Percentiles rank a stretch among this genome's conserved stretches.
Evolutionary conservation across 345 rosid genomes (phyloP).

Genomic region (Eucalyptus regnans): DNA sequence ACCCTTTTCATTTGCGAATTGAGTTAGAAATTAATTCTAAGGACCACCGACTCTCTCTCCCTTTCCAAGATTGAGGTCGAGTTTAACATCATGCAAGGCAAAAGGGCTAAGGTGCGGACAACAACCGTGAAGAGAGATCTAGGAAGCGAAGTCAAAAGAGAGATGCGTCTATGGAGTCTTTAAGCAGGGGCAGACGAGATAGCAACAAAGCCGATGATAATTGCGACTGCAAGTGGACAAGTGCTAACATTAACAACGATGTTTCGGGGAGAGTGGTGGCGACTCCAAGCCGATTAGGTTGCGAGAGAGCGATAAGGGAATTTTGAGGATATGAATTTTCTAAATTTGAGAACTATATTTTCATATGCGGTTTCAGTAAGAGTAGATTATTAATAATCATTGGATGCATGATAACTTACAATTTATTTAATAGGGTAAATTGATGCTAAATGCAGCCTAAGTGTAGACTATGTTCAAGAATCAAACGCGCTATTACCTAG

Average conservation of each 20-base stretch:
- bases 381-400: neutral
- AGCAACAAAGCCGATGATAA: neutral
- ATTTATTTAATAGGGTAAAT: neutral
- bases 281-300: neutral
- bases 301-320: neutral
- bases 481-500: neutral
- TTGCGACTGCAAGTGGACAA: fast-evolving
- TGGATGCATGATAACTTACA: neutral
- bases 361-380: neutral
- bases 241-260: neutral
- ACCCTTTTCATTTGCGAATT: too few species aligned
- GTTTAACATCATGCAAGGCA: too few species aligned
- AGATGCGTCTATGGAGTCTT: neutral
- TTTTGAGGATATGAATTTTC: neutral
- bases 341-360: neutral
- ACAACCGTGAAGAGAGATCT: too few species aligned
- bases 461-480: neutral
- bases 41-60: too few species aligned
- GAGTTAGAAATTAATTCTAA: too few species aligned
- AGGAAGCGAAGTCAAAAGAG: neutral
- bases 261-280: neutral
- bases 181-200: neutral
- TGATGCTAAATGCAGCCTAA: neutral
- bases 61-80: too few species aligned
- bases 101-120: too few species aligned